Evolutionary conservation across 116 monocot species (phyloP).

Genomic region (Posidonia oceanica): DNA sequence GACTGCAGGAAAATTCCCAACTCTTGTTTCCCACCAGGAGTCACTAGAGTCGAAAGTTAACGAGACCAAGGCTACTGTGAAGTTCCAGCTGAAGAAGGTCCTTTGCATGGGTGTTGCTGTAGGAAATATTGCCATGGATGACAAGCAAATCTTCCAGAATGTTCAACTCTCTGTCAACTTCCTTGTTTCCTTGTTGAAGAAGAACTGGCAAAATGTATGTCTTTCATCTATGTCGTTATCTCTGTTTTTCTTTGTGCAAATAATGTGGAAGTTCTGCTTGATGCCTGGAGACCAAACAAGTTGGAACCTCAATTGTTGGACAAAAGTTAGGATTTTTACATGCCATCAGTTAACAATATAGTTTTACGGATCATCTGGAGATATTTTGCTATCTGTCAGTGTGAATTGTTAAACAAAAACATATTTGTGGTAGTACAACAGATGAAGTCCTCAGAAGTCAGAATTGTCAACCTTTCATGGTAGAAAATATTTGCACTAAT

Average conservation of each 20-base stretch:
- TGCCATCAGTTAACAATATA: no score
- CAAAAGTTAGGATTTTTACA: no score
- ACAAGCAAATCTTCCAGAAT: constrained; percentile 71
- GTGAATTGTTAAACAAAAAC: no score
- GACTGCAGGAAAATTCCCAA: constrained; percentile 39
- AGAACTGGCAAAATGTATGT: constrained; percentile 55
- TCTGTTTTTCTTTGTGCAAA: not conserved
- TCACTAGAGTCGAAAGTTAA: constrained; percentile 44
- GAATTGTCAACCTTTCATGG: no score
- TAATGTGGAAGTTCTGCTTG: not conserved
- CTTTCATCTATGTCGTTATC: not conserved
- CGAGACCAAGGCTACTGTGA: constrained; percentile 45
- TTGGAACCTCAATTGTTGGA: no score
- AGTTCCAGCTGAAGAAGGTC: constrained; percentile 66
- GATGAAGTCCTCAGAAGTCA: no score
- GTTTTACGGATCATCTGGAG: no score
- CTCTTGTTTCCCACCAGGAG: constrained; percentile 42
- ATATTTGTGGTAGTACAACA: no score
- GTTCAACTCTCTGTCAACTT: constrained; percentile 49
- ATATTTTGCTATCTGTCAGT: no score
- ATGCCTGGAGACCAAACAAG: not conserved
- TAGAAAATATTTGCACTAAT: no score
- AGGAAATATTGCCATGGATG: constrained; percentile 60
- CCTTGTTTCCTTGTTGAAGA: constrained; percentile 43
- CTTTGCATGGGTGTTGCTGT: constrained; percentile 85